Evolutionary conservation across 2,329 filamentous ascomycete genomes (phyloP).

Genomic region (Periconia sp.): DNA sequence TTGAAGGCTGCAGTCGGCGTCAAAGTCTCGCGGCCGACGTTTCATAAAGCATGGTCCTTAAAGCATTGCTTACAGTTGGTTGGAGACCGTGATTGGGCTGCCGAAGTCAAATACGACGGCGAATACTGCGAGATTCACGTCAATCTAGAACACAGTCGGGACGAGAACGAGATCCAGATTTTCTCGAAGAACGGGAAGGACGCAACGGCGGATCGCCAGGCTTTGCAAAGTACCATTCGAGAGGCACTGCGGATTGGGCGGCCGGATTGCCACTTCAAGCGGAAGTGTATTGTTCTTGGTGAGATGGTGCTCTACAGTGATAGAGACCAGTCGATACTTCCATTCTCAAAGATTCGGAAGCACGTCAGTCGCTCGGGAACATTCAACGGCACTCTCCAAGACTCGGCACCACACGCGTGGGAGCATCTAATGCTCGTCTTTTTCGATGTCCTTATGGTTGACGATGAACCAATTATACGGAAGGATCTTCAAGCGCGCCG

Average conservation of each 20-base stretch:
- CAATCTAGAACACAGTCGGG: constrained; percentile 58
- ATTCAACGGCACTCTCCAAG: constrained; percentile 66
- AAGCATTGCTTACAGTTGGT: constrained; percentile 72
- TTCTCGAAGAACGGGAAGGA: constrained; percentile 94
- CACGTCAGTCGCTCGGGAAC: constrained; percentile 74
- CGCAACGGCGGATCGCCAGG: constrained; percentile 70
- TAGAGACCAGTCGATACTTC: constrained; percentile 63
- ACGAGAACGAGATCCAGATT: constrained; percentile 67
- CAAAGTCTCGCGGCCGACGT: constrained; percentile 50
- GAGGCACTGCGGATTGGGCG: constrained; percentile 65
- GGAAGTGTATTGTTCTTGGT: constrained; percentile 76
- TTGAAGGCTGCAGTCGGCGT: constrained; percentile 45
- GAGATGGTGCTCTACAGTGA: constrained; percentile 81
- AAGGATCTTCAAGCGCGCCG: constrained; percentile 63
- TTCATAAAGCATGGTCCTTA: constrained; percentile 56
- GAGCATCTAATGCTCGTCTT: constrained; percentile 64
- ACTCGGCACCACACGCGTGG: constrained; percentile 61
- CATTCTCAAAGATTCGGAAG: constrained; percentile 81
- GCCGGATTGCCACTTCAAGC: constrained; percentile 60
- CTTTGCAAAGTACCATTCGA: constrained; percentile 63
- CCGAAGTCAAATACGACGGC: constrained; percentile 82
- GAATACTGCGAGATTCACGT: constrained; percentile 72
- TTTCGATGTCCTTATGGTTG: constrained; percentile 61
- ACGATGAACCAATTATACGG: constrained; percentile 56
- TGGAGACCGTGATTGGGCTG: constrained; percentile 63